These are phyloP conservation scores for Grosmannia clavigera DNA, from an alignment of 2,329 filamentous ascomycete genomes.

Conservation along the genomic window DNA sequence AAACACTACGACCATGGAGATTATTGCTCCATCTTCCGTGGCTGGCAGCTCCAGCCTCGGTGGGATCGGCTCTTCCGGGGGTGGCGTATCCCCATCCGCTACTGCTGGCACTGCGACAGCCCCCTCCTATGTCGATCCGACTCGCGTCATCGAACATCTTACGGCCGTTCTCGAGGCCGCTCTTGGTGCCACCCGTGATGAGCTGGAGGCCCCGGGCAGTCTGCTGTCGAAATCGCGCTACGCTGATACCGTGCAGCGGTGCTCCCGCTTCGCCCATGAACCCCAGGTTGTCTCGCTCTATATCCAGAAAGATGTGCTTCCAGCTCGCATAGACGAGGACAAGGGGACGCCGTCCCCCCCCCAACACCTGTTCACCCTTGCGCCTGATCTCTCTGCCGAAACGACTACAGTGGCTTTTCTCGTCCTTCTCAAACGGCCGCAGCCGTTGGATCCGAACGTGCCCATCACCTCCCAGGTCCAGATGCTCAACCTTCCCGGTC, in stretches of 20 bases:
- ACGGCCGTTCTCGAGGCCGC: slow-evolving; percentile 58
- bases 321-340: slow-evolving; percentile 27
- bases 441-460: slow-evolving; percentile 71
- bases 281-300: slow-evolving; percentile 77
- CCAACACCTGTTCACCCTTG: slow-evolving; percentile 63
- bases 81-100: slow-evolving; percentile 15
- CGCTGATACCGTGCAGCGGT: slow-evolving; percentile 73
- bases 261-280: slow-evolving; percentile 80
- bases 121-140: slow-evolving; percentile 49
- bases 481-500: slow-evolving; percentile 81
- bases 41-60: slow-evolving; percentile 31
- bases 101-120: not conserved
- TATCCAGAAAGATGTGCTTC: slow-evolving; percentile 61
- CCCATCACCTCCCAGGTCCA: slow-evolving; percentile 83
- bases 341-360: not conserved
- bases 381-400: slow-evolving; percentile 68
- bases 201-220: slow-evolving; percentile 72
- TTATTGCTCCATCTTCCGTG: slow-evolving; percentile 28
- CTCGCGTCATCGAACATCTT: slow-evolving; percentile 58
- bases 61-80: slow-evolving; percentile 27
- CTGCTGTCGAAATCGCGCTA: slow-evolving; percentile 63
- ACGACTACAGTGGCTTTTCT: slow-evolving; percentile 75
- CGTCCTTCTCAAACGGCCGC: slow-evolving; percentile 78
- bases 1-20: slow-evolving; percentile 32
- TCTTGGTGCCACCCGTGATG: slow-evolving; percentile 60